Conservation (phyloP, 2,329 filamentous ascomycete species). For the Monosporascus ibericus region DNA sequence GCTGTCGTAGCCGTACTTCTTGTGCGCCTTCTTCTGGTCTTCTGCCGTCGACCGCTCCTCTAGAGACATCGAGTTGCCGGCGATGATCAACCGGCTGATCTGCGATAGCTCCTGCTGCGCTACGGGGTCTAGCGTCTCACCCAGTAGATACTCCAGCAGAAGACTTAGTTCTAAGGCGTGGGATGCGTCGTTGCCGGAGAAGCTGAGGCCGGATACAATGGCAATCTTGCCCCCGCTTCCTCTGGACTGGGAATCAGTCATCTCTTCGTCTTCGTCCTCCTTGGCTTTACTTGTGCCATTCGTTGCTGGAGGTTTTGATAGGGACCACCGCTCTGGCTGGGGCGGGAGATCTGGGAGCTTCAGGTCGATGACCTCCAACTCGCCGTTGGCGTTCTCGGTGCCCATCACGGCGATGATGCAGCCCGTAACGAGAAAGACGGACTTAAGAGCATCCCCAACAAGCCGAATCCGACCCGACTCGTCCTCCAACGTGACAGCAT, state of each 20-base stretch:
- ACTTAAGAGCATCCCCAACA: slow-evolving; percentile 62
- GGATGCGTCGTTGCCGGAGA: slow-evolving; percentile 66
- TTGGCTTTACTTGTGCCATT: slow-evolving; percentile 23
- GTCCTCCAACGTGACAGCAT: slow-evolving; percentile 85
- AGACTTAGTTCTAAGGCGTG: slow-evolving; percentile 72
- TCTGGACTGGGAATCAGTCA: slow-evolving; percentile 40
- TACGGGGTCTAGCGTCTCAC: slow-evolving; percentile 61
- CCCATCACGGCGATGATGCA: slow-evolving; percentile 93
- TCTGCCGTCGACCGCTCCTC: slow-evolving; percentile 25
- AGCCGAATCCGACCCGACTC: slow-evolving; percentile 85
- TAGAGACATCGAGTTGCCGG: slow-evolving; percentile 72
- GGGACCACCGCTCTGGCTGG: slow-evolving; percentile 75
- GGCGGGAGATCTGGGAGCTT: slow-evolving; percentile 80
- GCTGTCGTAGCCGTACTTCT: slow-evolving; percentile 93
- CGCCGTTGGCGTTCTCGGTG: slow-evolving; percentile 85
- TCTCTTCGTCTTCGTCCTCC: slow-evolving; percentile 47
- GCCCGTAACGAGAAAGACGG: slow-evolving; percentile 76
- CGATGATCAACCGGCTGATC: slow-evolving; percentile 83
- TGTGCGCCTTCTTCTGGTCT: slow-evolving; percentile 47
- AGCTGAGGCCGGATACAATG: slow-evolving; percentile 80
- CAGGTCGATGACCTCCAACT: slow-evolving; percentile 87
- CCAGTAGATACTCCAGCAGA: slow-evolving; percentile 80
- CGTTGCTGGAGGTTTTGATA: slow-evolving; percentile 41
- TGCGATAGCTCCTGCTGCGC: slow-evolving; percentile 55
- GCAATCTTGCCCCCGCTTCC: slow-evolving; percentile 56